These are phyloP conservation scores for Tricholoma saponaceum DNA, from an alignment of 768 basidiomycete species.

Conservation along the genomic window DNA sequence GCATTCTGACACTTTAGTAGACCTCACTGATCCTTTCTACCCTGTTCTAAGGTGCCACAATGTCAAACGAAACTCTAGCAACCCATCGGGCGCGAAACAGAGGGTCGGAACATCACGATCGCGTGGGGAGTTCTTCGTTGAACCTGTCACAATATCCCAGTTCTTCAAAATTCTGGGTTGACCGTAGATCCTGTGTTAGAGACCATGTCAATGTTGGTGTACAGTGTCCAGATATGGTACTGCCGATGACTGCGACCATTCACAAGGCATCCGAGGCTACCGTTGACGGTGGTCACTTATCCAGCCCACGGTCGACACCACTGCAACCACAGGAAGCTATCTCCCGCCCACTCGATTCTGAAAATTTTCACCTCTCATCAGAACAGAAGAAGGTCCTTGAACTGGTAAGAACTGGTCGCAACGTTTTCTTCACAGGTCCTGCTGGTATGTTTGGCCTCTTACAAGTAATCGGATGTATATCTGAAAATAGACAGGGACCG, in stretches of 20 bases:
- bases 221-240: constrained; percentile 2
- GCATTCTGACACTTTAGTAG: neutral
- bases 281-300: neutral
- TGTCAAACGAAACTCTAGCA: constrained; percentile 1
- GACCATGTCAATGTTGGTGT: constrained; percentile 6
- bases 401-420: constrained; percentile 48
- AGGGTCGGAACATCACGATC: neutral
- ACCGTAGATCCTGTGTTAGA: constrained; percentile 4
- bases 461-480: neutral
- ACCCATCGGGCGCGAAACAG: neutral
- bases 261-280: neutral
- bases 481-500: constrained; percentile 43
- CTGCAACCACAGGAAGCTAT: constrained; percentile 49
- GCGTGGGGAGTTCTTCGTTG: neutral
- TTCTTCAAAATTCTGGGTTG: constrained; percentile 11
- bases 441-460: constrained; percentile 42
- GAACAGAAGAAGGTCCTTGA: constrained; percentile 41
- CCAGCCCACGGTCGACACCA: neutral
- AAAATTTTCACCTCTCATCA: constrained; percentile 22
- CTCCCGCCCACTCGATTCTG: constrained; percentile 28
- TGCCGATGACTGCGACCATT: neutral
- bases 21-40: neutral
- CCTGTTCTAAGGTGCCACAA: neutral
- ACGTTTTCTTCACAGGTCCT: constrained; percentile 73
- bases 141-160: constrained; percentile 5